These are phyloP conservation scores for Metschnikowia shivogae DNA, from an alignment of 805 yeast species.

Conservation along the genomic window DNA sequence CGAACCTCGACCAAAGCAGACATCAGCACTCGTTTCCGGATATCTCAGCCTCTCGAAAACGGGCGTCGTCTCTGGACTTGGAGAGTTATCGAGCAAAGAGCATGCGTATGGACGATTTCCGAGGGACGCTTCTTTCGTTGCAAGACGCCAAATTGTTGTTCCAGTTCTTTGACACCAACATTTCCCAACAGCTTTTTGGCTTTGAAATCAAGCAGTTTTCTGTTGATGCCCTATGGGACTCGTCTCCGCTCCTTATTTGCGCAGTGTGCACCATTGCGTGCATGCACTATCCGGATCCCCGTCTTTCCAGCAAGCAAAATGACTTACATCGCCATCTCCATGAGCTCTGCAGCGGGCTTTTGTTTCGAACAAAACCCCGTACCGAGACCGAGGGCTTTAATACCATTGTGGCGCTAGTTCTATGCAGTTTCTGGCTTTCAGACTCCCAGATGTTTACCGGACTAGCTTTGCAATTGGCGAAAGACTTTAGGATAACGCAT, in stretches of 20 bases:
- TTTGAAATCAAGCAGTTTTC: conserved; percentile 51
- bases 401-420: conserved; percentile 57
- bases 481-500: conserved; percentile 30
- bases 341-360: conserved; percentile 31
- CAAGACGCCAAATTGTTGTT: conserved; percentile 48
- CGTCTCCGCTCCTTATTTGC: conserved; percentile 54
- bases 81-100: not conserved
- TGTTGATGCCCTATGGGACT: conserved; percentile 47
- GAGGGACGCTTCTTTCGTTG: conserved; percentile 32
- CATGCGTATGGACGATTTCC: conserved; percentile 21
- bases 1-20: not conserved
- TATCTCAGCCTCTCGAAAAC: not conserved
- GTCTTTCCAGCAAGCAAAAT: conserved; percentile 26
- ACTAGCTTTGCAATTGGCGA: conserved; percentile 62
- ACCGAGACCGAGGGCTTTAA: conserved; percentile 50
- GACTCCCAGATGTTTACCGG: conserved; percentile 64
- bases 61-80: not conserved
- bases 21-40: not conserved
- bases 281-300: conserved; percentile 48
- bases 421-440: conserved; percentile 68
- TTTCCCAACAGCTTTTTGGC: conserved; percentile 64
- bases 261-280: conserved; percentile 61
- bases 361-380: conserved; percentile 35
- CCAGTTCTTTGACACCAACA: conserved; percentile 47
- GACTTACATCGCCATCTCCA: conserved; percentile 29